These are phyloP conservation scores for Tetradesmus obliquus DNA, from an alignment of 139 green algal species.

Conservation along the genomic window DNA sequence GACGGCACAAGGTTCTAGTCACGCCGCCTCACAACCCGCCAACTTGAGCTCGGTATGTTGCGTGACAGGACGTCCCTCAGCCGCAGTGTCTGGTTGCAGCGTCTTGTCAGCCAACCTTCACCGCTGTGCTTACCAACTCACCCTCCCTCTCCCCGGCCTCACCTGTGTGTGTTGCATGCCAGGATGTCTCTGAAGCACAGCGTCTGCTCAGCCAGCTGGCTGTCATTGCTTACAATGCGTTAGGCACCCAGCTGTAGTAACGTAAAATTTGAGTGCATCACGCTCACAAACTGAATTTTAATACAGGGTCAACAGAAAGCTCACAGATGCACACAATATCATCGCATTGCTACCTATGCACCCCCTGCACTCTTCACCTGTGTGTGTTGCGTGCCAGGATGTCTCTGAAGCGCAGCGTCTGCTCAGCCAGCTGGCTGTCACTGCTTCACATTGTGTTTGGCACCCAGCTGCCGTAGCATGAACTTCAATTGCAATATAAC, in stretches of 20 bases:
- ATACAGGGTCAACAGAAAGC: too few species aligned
- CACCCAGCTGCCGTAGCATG: too few species aligned
- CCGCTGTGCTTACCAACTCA: too few species aligned
- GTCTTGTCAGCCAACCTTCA: slow-evolving; percentile 81
- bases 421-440: slow-evolving; percentile 80
- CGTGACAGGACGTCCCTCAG: slow-evolving; percentile 20
- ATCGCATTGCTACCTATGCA: too few species aligned
- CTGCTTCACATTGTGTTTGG: slow-evolving; percentile 62
- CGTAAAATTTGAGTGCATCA: too few species aligned
- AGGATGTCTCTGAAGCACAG: slow-evolving; percentile 43
- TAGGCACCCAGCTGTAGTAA: too few species aligned
- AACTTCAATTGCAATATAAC: too few species aligned
- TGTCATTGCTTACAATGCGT: slow-evolving; percentile 67
- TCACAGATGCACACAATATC: slow-evolving; percentile 29
- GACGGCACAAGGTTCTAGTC: too few species aligned
- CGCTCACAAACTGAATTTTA: too few species aligned
- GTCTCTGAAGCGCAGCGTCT: slow-evolving; percentile 67
- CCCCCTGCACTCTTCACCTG: neutral
- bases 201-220: slow-evolving; percentile 83
- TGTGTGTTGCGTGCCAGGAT: slow-evolving; percentile 26
- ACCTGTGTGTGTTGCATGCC: slow-evolving; percentile 2
- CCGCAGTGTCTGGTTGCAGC: slow-evolving; percentile 24
- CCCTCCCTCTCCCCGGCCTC: neutral
- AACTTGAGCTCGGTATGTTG: neutral
- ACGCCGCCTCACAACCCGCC: too few species aligned